Conservation (phyloP, 345 rosid species). For the Salix viminalis region DNA sequence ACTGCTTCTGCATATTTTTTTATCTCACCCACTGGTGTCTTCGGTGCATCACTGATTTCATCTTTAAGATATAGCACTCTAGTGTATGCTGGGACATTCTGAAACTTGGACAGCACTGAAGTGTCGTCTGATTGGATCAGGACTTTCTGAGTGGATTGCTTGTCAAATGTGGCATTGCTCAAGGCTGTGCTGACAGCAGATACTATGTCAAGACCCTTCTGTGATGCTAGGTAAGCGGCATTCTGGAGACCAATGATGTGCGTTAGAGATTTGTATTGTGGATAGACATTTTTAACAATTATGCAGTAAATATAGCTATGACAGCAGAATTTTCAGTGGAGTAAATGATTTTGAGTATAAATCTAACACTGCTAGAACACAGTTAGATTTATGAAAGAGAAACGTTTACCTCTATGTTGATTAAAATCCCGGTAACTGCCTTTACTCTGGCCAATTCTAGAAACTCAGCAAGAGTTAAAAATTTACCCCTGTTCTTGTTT, state of each 20-base stretch:
- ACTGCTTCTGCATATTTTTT: constrained; percentile 73
- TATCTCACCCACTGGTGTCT: constrained; percentile 43
- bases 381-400: not conserved
- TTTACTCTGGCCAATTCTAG: constrained; percentile 67
- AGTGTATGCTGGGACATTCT: constrained; percentile 39
- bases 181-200: constrained; percentile 46
- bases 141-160: constrained; percentile 66
- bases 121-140: constrained; percentile 74
- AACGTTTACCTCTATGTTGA: constrained; percentile 56
- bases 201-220: constrained; percentile 63
- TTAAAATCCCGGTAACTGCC: constrained; percentile 65
- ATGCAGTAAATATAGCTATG: not conserved
- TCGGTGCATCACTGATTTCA: constrained; percentile 51
- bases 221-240: constrained; percentile 79
- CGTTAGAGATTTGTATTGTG: not conserved
- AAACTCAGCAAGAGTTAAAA: constrained; percentile 54
- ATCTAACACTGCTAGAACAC: not conserved
- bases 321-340: not conserved
- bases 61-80: constrained; percentile 49
- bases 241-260: constrained; percentile 40
- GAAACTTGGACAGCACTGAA: constrained; percentile 55
- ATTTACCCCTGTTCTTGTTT: constrained; percentile 59
- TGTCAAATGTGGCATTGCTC: constrained; percentile 57
- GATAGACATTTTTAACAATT: not conserved
- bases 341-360: not conserved